Percentiles rank a stretch among this genome's conserved stretches.
phyloP scores from a whole-genome alignment of 495 filamentous ascomycete species.

The Acidomyces sp. region DNA sequence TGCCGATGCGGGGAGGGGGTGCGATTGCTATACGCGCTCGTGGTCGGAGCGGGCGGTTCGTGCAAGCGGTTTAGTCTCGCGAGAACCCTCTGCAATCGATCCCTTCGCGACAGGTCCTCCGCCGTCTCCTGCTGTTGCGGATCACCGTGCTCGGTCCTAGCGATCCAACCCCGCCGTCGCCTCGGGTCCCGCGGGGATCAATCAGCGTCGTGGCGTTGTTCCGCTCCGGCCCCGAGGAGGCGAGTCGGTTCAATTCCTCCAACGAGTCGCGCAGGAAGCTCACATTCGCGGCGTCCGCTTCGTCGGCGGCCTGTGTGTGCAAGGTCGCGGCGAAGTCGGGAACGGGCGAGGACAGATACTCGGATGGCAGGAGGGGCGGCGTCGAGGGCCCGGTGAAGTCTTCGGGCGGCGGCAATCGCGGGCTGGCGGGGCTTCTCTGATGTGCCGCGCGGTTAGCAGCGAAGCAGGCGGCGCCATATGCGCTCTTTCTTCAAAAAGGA shows the following conservation, averaged over 20 bases:
- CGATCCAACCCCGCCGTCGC: too few relatives aligned
- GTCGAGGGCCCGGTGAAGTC: too few relatives aligned
- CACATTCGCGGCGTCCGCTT: slow-evolving; percentile 46
- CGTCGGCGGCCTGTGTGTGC: slow-evolving; percentile 37
- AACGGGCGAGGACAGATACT: slow-evolving; percentile 31
- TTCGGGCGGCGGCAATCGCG: slow-evolving; percentile 1
- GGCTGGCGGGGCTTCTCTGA: slow-evolving; percentile 18
- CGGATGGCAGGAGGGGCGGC: slow-evolving; percentile 21
- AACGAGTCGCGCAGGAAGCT: slow-evolving; percentile 37
- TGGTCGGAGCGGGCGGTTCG: slow-evolving; percentile 26
- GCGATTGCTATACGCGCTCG: slow-evolving; percentile 37
- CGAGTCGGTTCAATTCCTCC: slow-evolving; percentile 6
- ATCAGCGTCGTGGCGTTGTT: too few relatives aligned
- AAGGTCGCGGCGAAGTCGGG: slow-evolving; percentile 36
- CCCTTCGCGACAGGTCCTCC: slow-evolving; percentile 16
- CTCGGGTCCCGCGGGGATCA: too few relatives aligned
- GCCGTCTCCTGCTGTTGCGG: slow-evolving; percentile 5
- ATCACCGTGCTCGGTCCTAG: too few relatives aligned
- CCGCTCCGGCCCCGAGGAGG: too few relatives aligned
- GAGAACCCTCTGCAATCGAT: slow-evolving; percentile 26
- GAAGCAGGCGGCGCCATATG: too few relatives aligned
- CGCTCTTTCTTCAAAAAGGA: too few relatives aligned
- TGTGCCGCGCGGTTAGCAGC: too few relatives aligned
- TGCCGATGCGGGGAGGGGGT: slow-evolving; percentile 32
- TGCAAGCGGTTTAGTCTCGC: slow-evolving; percentile 22